These are phyloP conservation scores for Exserohilum rostratum DNA, from an alignment of 2,329 filamentous ascomycete species.

Conservation along the genomic window DNA sequence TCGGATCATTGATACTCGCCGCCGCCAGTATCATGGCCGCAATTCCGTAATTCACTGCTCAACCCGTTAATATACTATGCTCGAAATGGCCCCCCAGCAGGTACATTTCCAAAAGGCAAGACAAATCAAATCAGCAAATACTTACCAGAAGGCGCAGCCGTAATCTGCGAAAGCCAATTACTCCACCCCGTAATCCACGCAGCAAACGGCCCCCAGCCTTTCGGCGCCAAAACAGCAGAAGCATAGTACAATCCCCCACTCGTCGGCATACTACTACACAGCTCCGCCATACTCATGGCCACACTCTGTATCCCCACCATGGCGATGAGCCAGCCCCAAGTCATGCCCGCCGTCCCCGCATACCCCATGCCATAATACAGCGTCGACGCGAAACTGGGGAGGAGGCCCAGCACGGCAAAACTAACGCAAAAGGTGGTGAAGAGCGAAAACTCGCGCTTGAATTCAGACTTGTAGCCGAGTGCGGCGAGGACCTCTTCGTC, in stretches of 20 bases:
- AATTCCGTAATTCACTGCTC: conserved; percentile 67
- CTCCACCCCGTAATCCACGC: conserved; percentile 74
- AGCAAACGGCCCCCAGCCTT: conserved; percentile 69
- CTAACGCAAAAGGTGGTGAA: conserved; percentile 78
- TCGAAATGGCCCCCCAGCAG: no score
- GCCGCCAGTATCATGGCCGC: conserved; percentile 74
- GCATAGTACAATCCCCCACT: conserved; percentile 76
- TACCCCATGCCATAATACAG: conserved; percentile 71
- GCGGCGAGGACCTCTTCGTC: conserved; percentile 68
- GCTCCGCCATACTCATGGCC: conserved; percentile 69
- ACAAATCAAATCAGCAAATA: conserved; percentile 12
- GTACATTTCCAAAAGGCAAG: no score
- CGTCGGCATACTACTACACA: conserved; percentile 76
- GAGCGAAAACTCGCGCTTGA: conserved; percentile 73
- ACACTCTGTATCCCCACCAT: conserved; percentile 75
- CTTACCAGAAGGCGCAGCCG: conserved; percentile 63
- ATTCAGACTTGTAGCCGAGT: conserved; percentile 67
- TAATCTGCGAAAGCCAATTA: conserved; percentile 72
- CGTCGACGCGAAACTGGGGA: conserved; percentile 74
- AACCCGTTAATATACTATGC: no score
- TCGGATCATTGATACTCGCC: conserved; percentile 69
- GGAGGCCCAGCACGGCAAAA: conserved; percentile 73
- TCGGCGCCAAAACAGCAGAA: conserved; percentile 71
- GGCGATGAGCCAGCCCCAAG: conserved; percentile 77
- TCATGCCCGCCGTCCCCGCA: conserved; percentile 59